Evolutionary conservation across 176 grass and related monocot genomes (phyloP), one percentile per base, ranked within the genome.

Genomic region (Oryza nivara): DNA sequence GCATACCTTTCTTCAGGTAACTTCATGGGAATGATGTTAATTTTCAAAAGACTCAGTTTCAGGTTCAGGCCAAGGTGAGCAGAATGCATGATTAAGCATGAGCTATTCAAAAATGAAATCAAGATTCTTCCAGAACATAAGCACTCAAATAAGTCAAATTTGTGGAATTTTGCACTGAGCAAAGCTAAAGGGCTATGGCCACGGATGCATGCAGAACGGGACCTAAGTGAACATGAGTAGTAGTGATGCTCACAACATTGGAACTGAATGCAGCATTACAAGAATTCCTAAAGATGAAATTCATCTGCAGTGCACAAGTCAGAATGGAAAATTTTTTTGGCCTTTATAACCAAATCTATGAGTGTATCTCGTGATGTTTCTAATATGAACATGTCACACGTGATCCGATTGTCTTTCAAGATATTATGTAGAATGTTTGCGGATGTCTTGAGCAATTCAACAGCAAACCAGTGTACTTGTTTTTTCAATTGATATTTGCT

Each of bases 151-250:
- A 76, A 17, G 46, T 84, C 9, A 76, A 68, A 47, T 77, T 51
- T 4, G 23, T 70, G 13, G 73, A 61, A n/a, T 45, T 56, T 13
- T 85, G 73, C 6, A 23, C 35, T 1, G 83, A 85, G 70, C 52
- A 23, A 32, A 69, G 15, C 14, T 47, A 77, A 65, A 77, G n/a
- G 65, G 4, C 68, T 20, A 43, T 8, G 3, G 73, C 15, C 77
- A 77, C 8, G 65, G 69, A 58, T 69, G 68, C 46, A 84, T 76
- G 63, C 12, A 75, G 20, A 76, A 84, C 3, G 61, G 73, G n/a
- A 76, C 64, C 15, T 38, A 58, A 23, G 63, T 76, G 72, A 73
- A 76, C 14, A 9, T 67, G 20, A 51, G 52, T 48, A 48, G 1
- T 20, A 20, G 6, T 56, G 52, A 20, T 56, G 52, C 15, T 51